Evolutionary conservation across 805 yeast species (phyloP).

Genomic region (Saccharomyces paradoxus): DNA sequence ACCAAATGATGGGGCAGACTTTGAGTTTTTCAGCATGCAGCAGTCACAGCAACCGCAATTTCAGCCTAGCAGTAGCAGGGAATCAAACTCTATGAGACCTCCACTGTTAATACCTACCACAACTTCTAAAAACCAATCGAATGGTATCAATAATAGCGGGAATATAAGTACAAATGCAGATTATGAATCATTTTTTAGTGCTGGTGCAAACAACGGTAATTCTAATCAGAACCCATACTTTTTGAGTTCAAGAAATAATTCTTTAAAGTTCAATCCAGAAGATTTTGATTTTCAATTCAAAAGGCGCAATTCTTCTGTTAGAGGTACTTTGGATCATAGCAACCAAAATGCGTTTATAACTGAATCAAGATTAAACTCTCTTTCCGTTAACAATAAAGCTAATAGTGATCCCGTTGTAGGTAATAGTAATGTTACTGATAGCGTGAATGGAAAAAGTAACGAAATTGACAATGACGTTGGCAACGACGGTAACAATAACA

Average conservation of each 20-base stretch:
- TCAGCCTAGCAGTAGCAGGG: constrained; percentile 2
- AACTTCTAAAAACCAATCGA: constrained; percentile 1
- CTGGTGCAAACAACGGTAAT: constrained; percentile 1
- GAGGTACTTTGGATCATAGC: constrained; percentile 16
- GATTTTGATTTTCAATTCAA: constrained; percentile 29
- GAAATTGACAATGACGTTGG: not conserved
- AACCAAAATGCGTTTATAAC: constrained; percentile 10
- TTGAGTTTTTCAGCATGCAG: constrained; percentile 15
- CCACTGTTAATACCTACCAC: constrained; percentile 16
- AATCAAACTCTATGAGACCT: constrained; percentile 17
- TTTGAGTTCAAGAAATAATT: constrained; percentile 22
- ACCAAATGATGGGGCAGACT: constrained; percentile 18
- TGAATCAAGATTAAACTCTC: constrained; percentile 9
- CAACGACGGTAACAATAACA: constrained; percentile 1
- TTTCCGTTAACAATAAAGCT: constrained; percentile 1
- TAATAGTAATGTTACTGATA: not conserved
- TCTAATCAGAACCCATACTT: constrained; percentile 7
- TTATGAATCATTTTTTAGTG: not conserved
- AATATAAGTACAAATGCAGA: not conserved
- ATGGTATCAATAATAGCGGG: not conserved
- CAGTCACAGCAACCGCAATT: not conserved
- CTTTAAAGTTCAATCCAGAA: constrained; percentile 24
- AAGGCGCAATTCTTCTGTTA: constrained; percentile 27
- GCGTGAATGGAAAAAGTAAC: constrained; percentile 4
- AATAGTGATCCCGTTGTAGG: not conserved